Evolutionary conservation across 768 basidiomycete genomes (phyloP).

Genomic region (Kwoniella pini): DNA sequence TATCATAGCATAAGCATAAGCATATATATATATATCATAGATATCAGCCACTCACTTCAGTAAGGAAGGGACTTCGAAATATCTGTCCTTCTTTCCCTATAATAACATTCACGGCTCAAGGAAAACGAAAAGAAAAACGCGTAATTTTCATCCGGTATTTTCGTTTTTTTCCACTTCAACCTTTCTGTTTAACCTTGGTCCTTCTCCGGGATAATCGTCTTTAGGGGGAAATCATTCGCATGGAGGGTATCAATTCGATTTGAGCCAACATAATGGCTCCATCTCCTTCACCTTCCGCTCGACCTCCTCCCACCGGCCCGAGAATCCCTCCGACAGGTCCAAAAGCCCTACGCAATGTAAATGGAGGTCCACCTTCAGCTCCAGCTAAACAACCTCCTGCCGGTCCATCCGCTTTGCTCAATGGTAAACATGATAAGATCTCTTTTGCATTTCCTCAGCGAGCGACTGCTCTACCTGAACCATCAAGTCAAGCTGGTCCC

Average conservation of each 20-base stretch:
- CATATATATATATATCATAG: too few species aligned
- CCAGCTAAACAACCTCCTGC: background rate
- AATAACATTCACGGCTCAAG: too few species aligned
- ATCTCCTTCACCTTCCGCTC: background rate
- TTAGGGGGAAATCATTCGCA: background rate
- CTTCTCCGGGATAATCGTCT: too few species aligned
- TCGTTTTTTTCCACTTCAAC: too few species aligned
- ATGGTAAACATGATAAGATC: conserved; percentile 7
- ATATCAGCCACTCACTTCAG: too few species aligned
- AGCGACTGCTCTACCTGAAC: conserved; percentile 1
- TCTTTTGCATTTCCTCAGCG: conserved; percentile 11
- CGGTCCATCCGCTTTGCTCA: conserved; percentile 2
- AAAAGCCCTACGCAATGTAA: conserved; percentile 17
- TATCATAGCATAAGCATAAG: too few species aligned
- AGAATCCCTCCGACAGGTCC: conserved; percentile 27
- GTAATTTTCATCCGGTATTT: too few species aligned
- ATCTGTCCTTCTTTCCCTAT: too few species aligned
- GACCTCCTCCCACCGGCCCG: background rate
- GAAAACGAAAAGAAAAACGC: too few species aligned
- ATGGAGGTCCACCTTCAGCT: background rate
- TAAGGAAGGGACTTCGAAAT: too few species aligned
- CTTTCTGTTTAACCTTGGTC: too few species aligned
- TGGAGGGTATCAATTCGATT: background rate
- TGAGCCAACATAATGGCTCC: conserved; percentile 26
- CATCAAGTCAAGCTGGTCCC: conserved; percentile 1